Base-by-base conservation (phyloP, 177 flowering plant species). In the Vitis hybrid region DNA sequence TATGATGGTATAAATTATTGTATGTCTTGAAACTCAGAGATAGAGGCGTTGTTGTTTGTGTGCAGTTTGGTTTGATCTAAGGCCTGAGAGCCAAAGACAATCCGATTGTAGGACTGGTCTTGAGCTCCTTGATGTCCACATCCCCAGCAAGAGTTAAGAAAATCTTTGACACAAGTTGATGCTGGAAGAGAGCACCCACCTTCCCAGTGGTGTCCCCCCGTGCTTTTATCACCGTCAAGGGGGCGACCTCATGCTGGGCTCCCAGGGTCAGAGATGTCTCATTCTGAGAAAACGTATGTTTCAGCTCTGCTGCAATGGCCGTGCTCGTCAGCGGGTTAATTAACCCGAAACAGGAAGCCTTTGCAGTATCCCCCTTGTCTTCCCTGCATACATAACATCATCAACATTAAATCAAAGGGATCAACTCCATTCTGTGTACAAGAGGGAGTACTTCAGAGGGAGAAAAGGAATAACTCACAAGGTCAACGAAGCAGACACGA, bases 251-350 rank as follows among this genome's bases (percentile, higher is more conserved):
- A 52, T 76, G 76, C 68, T 78, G 78, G 1, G 70, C 50, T 1
- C 84, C 84, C 14, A 76, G 4, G 19, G 78, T 56, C 13, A 81
- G 12, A 3, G 66, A 18, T 4, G 70, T 73, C 7, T 59, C 62
- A 11, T 73, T 66, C 11, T 4, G 12, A 1, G 69, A 68, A 14
- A 81, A 73, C 18, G 62, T 71, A 38, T 78, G 78, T 38, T 59
- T 76, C 64, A 76, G 2, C 71, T 82, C 80, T n/a, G 79, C 79
- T 47, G 78, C 85, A 73, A 82, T 22, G 9, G 81, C 78, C 9
- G 81, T 75, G 4, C 61, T 73, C 8, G 71, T 79, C 20, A 65
- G 63, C 7, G 74, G 71, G 58, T 62, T 75, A 20, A 79, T 7
- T 11, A 51, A 9, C 9, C 55, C 51, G 64, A 70, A 76, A 17